phyloP scores from a whole-genome alignment of 306 rosid species.

The Calophaca sinica region DNA sequence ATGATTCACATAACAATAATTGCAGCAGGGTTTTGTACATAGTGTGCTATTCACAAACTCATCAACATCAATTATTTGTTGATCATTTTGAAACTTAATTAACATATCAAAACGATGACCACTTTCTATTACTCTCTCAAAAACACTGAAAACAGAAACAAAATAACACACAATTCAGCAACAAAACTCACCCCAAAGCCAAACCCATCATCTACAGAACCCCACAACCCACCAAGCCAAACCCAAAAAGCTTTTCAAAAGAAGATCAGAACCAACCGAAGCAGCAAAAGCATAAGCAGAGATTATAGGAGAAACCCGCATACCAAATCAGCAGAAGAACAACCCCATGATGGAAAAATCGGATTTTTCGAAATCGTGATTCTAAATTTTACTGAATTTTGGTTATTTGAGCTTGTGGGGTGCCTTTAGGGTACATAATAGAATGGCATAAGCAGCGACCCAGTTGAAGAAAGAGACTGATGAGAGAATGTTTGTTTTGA shows the following conservation, averaged over 20 bases:
- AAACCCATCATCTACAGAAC: slow-evolving; percentile 6
- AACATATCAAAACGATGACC: slow-evolving; percentile 14
- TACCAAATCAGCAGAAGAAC: slow-evolving; percentile 55
- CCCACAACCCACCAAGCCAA: slow-evolving; percentile 41
- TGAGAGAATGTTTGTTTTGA: slow-evolving; percentile 8
- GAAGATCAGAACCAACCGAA: slow-evolving; percentile 1
- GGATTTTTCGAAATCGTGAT: slow-evolving; percentile 2
- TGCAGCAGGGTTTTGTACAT: slow-evolving; percentile 28
- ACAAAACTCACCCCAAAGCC: neutral
- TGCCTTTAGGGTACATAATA: neutral
- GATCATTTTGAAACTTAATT: slow-evolving; percentile 13
- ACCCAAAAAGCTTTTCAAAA: neutral
- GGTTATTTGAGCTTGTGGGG: neutral
- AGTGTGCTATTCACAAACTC: slow-evolving; percentile 20
- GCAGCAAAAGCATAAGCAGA: slow-evolving; percentile 16
- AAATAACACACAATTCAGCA: slow-evolving; percentile 24
- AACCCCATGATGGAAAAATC: slow-evolving; percentile 1
- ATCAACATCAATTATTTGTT: slow-evolving; percentile 7
- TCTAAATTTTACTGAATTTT: slow-evolving; percentile 18
- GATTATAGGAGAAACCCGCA: slow-evolving; percentile 20
- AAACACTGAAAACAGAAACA: slow-evolving; percentile 18
- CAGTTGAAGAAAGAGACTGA: slow-evolving; percentile 22
- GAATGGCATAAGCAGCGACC: slow-evolving; percentile 42
- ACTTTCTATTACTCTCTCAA: slow-evolving; percentile 9
- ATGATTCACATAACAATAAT: slow-evolving; percentile 40